Base-by-base conservation (phyloP, 768 basidiomycete species). In the Tylopilus cervinicoccineus region DNA sequence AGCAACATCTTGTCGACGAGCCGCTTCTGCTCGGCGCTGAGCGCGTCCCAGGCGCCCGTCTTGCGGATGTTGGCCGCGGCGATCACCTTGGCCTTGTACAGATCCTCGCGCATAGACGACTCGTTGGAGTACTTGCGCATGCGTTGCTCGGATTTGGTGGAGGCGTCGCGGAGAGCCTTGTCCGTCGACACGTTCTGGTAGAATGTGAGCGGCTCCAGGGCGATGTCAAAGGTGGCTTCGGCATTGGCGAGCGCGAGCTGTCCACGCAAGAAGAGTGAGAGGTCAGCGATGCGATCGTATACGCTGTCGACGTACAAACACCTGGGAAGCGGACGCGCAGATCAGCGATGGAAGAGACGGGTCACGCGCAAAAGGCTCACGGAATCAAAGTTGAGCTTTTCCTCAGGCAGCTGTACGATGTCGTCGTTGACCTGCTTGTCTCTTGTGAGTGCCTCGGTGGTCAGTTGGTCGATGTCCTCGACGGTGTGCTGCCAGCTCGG, bases 1-100 rank as follows among this genome's bases (percentile, higher is more conserved):
- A 87, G 72, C 31, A 80, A 71, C 80, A 87, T 79, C 64, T 89
- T 88, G 22, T 93, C 88, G 8, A 92, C 76, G n/a, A 94, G 73
- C 11, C 89, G 78, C 53, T 80, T 66, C 57, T 89, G 81, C 60
- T 93, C 91, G 0, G 76, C 50, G 13, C 72, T 77, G 9, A 93
- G 71, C 42, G 72, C 73, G 29, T 81, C 79, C 79, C 78, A 84
- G 49, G 74, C 66, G 5, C 81, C 83, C 5, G 81, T 77, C 47
- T 70, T 71, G 57, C 80, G 79, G 54, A 88, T 70, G 59, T 88
- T 85, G 64, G 81, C 77, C 59, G 85, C 75, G 0, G 88, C 88
- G 6, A 77, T 75, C 7, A 77, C 68, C 65, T 88, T 87, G 37
- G 84, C 85, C 40, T 79, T 71, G 73, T 78, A 93, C 40, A 93